Evolutionary conservation across 2,329 filamentous ascomycete genomes (phyloP).

Genomic region (Scedosporium apiospermum): DNA sequence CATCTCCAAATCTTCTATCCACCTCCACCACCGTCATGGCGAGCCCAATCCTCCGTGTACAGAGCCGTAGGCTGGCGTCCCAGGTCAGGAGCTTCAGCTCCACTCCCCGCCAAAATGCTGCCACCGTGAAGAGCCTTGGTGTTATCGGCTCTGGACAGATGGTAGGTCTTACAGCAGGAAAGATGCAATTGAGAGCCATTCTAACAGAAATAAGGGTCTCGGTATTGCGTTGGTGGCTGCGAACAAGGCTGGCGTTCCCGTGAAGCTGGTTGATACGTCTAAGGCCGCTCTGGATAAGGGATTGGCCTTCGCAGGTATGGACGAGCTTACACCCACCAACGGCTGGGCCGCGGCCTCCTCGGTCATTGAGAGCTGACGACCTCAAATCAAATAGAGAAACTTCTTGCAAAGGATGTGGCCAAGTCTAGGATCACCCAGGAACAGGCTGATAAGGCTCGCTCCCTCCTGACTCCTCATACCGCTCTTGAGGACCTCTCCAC

Average conservation of each 20-base stretch:
- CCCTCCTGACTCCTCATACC: constrained; percentile 59
- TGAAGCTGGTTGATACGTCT: constrained; percentile 76
- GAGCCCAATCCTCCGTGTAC: constrained; percentile 27
- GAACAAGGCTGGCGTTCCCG: constrained; percentile 71
- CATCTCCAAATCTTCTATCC: neutral
- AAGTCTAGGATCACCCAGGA: constrained; percentile 80
- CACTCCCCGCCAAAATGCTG: constrained; percentile 47
- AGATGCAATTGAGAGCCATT: neutral
- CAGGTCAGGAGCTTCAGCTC: constrained; percentile 57
- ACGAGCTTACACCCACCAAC: neutral
- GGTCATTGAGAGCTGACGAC: neutral
- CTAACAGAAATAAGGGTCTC: constrained; percentile 55
- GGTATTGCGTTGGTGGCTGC: constrained; percentile 94
- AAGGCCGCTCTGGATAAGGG: constrained; percentile 82
- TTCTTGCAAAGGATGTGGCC: constrained; percentile 83
- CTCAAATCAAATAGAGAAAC: constrained; percentile 54
- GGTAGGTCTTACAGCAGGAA: constrained; percentile 43
- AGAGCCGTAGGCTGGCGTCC: constrained; percentile 10
- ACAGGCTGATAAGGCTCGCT: constrained; percentile 64
- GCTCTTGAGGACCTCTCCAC: constrained; percentile 66
- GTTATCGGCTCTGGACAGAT: constrained; percentile 95
- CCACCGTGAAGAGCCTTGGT: constrained; percentile 77
- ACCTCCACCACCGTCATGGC: constrained; percentile 23
- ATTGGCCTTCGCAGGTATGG: constrained; percentile 71
- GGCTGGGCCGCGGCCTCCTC: neutral